A percentile compares a stretch with the other conserved stretches of the same genome.
Evolutionary conservation across 352 stramenopile species (phyloP).

Genomic region (Phytophthora hybrid): DNA sequence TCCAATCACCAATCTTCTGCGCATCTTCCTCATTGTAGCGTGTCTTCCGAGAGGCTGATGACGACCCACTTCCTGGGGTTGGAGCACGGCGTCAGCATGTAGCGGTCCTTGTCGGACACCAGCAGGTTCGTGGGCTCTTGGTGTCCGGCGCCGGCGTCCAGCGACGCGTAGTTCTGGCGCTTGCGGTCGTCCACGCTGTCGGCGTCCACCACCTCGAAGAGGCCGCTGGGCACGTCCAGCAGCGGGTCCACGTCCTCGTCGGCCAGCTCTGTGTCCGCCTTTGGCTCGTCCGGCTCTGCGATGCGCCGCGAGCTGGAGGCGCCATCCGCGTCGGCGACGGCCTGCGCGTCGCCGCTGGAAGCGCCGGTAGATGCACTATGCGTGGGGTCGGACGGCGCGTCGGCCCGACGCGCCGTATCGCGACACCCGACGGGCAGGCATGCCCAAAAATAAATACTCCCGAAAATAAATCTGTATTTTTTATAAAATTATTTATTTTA

Average conservation of each 20-base stretch:
- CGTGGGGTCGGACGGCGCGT: constrained; percentile 2
- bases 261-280: constrained; percentile 23
- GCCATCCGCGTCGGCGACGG: not conserved
- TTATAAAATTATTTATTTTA: too few relatives aligned
- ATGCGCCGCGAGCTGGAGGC: constrained; percentile 29
- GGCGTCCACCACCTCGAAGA: constrained; percentile 71
- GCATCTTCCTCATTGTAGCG: not conserved
- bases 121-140: constrained; percentile 96
- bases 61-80: constrained; percentile 96
- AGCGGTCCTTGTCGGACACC: constrained; percentile 96
- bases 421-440: too few relatives aligned
- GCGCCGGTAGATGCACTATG: constrained; percentile 3
- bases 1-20: not conserved
- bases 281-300: constrained; percentile 34
- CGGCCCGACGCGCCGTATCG: too few relatives aligned
- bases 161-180: constrained; percentile 95
- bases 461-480: too few relatives aligned
- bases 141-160: constrained; percentile 91
- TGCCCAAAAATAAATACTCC: too few relatives aligned
- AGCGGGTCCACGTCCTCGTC: constrained; percentile 63
- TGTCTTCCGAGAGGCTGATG: constrained; percentile 97
- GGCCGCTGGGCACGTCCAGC: constrained; percentile 54
- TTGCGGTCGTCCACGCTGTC: constrained; percentile 58
- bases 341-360: not conserved
- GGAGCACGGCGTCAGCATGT: constrained; percentile 96